Conservation (phyloP, 1,139 yeast species). For the Blastobotrys arbuscula region DNA sequence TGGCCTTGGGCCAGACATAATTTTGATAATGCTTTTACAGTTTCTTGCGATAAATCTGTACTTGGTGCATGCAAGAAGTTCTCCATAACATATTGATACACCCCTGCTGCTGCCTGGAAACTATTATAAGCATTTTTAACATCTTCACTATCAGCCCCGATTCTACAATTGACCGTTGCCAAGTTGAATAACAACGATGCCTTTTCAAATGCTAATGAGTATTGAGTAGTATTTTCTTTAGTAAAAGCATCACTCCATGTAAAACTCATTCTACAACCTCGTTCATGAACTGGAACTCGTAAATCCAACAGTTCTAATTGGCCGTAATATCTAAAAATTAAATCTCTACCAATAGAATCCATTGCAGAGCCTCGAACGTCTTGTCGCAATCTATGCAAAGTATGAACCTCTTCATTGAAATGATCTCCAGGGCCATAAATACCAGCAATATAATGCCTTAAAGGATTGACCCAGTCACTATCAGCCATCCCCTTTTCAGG, state of each 20-base stretch:
- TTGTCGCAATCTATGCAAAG: slow-evolving; percentile 55
- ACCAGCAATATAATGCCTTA: slow-evolving; percentile 53
- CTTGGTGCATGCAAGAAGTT: slow-evolving; percentile 90
- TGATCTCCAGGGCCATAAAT: slow-evolving; percentile 61
- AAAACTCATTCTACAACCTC: slow-evolving; percentile 57
- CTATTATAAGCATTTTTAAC: slow-evolving; percentile 55
- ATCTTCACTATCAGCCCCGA: slow-evolving; percentile 45
- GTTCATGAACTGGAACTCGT: slow-evolving; percentile 60
- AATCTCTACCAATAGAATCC: slow-evolving; percentile 40
- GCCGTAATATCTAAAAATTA: slow-evolving; percentile 68
- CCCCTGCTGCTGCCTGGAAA: slow-evolving; percentile 76
- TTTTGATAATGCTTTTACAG: slow-evolving; percentile 57
- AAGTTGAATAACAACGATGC: slow-evolving; percentile 77
- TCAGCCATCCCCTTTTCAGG: slow-evolving; percentile 53
- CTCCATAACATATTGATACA: slow-evolving; percentile 65
- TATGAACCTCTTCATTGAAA: slow-evolving; percentile 50
- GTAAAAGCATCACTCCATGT: slow-evolving; percentile 76
- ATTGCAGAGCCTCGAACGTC: slow-evolving; percentile 50
- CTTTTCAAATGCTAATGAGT: slow-evolving; percentile 79
- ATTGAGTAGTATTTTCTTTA: slow-evolving; percentile 51
- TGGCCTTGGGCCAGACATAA: slow-evolving; percentile 85
- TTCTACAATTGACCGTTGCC: slow-evolving; percentile 50
- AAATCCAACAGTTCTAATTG: slow-evolving; percentile 76
- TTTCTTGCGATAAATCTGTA: slow-evolving; percentile 64
- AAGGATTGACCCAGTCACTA: slow-evolving; percentile 62